These are phyloP conservation scores for Suillus discolor DNA, from an alignment of 768 basidiomycete genomes.

Conservation along the genomic window DNA sequence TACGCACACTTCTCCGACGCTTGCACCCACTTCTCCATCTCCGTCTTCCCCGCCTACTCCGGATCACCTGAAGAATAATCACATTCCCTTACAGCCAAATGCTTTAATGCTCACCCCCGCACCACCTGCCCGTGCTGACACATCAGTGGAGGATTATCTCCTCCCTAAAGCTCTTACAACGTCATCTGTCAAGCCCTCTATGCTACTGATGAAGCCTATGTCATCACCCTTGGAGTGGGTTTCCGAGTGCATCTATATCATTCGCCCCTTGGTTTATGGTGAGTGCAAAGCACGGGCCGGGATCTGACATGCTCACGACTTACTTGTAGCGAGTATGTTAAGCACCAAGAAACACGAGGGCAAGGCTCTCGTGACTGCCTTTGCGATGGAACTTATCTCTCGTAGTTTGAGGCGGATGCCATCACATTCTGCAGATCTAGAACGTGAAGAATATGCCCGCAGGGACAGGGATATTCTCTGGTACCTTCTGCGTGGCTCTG, in stretches of 20 bases:
- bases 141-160: slow-evolving; percentile 76
- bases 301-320: slow-evolving; percentile 7
- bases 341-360: slow-evolving; percentile 35
- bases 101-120: slow-evolving; percentile 54
- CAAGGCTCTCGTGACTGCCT: slow-evolving; percentile 63
- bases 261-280: slow-evolving; percentile 83
- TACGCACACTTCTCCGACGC: slow-evolving; percentile 58
- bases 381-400: slow-evolving; percentile 73
- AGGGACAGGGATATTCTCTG: slow-evolving; percentile 82
- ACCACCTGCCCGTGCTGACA: slow-evolving; percentile 51
- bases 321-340: slow-evolving; percentile 25
- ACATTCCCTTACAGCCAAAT: slow-evolving; percentile 64
- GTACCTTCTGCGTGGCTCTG: slow-evolving; percentile 84
- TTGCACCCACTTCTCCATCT: slow-evolving; percentile 58
- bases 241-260: slow-evolving; percentile 68
- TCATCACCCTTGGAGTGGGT: slow-evolving; percentile 72
- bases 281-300: slow-evolving; percentile 23
- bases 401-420: slow-evolving; percentile 73
- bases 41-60: slow-evolving; percentile 65
- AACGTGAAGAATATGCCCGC: slow-evolving; percentile 78
- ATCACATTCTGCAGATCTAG: slow-evolving; percentile 60
- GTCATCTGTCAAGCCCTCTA: slow-evolving; percentile 69
- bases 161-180: slow-evolving; percentile 80
- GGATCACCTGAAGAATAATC: slow-evolving; percentile 82
- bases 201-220: slow-evolving; percentile 63